Evolutionary conservation across 768 basidiomycete genomes (phyloP).

Genomic region (Heimioporus sp.): DNA sequence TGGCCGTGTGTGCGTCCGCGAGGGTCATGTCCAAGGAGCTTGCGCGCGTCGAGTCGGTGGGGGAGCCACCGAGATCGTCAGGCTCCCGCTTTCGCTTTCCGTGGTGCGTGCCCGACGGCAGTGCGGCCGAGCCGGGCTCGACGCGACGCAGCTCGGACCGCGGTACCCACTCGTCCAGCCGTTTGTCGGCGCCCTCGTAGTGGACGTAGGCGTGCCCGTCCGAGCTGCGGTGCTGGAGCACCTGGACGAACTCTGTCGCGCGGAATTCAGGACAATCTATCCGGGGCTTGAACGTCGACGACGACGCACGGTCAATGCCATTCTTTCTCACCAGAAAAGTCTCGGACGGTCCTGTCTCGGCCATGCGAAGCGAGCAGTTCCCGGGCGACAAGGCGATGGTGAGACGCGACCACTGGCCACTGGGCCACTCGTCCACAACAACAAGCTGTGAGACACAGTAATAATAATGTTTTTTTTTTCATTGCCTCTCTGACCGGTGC

Average conservation of each 20-base stretch:
- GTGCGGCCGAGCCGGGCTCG: constrained; percentile 24
- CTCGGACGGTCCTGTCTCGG: constrained; percentile 14
- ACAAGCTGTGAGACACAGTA: constrained; percentile 1
- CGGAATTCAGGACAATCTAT: constrained; percentile 12
- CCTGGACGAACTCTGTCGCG: constrained; percentile 43
- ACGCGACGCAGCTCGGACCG: constrained; percentile 35
- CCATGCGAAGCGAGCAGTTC: constrained; percentile 17
- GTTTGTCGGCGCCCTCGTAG: constrained; percentile 66
- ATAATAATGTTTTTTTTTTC: too few relatives aligned
- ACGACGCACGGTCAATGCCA: constrained; percentile 35
- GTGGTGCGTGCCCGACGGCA: constrained; percentile 24
- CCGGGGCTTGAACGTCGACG: constrained; percentile 7
- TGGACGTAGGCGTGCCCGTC: constrained; percentile 65
- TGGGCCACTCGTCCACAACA: background rate
- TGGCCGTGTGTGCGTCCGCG: constrained; percentile 11
- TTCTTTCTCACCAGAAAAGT: constrained; percentile 31
- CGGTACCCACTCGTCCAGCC: constrained; percentile 73
- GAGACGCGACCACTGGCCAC: background rate
- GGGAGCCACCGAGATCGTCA: constrained; percentile 12
- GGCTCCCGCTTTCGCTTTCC: constrained; percentile 32
- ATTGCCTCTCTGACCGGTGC: too few relatives aligned
- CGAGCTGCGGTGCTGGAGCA: constrained; percentile 47
- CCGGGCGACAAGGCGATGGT: background rate
- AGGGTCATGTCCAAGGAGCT: constrained; percentile 15
- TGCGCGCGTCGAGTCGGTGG: constrained; percentile 21